Base-by-base conservation (phyloP, 441 rosid species). In the Jatropha multifida region DNA sequence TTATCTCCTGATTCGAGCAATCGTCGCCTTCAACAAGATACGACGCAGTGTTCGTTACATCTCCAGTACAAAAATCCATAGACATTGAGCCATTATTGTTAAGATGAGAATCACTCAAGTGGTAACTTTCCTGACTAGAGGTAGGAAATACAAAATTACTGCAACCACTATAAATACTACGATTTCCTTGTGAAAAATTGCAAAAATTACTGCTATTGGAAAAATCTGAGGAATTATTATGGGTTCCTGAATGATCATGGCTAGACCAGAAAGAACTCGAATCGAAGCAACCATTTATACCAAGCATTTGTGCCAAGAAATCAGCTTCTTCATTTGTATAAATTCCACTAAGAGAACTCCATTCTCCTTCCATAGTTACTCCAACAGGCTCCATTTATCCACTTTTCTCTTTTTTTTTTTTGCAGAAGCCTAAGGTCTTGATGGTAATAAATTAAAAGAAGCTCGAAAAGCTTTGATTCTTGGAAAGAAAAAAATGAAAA, bases 281-380 rank as follows among this genome's bases (percentile, higher is more conserved):
- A 74, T 81, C 82, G 5, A 83, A 76, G 77, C 70, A 80, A 52
- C 81, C 27, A 14, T 61, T 83, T 44, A 42, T 5, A 5, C 82
- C 82, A 14, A 90, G 90, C 77, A 92, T 81, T 44, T 90, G 89
- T 26, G 86, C 89, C 92, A 88, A 84, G 89, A 92, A 91, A 72
- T 92, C 89, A 41, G 87, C 86, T 81, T 94, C 98, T 60, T 92
- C 94, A 44, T 78, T 71, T 44, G 85, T 82, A 71, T 72, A 84
- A 78, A 85, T 80, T 44, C 87, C 95, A 17, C 88, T 76, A 9
- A 89, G 83, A 72, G 80, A 81, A 72, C 85, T 85, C 96, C 96
- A 92, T 48, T 90, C 91, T 69, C 89, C 89, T 66, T 81, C 89
- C 23, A 78, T 67, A 42, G 66, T 59, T 54, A 81, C 78, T 65